Evolutionary conservation across 1,139 yeast species (phyloP).

Genomic region (Sugiyamaella paludigena): DNA sequence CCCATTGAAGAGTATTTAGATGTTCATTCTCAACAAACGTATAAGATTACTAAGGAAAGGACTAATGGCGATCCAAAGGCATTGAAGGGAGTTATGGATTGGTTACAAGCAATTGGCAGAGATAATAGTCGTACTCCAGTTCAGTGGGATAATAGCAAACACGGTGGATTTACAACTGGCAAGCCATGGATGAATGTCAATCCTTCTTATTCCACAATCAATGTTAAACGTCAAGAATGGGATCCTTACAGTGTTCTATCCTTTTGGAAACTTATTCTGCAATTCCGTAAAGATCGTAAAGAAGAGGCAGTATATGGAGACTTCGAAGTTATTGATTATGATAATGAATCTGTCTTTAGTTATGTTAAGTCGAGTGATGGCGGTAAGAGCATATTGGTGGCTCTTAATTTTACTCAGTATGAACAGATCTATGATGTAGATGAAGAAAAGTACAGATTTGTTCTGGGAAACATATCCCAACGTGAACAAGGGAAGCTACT

Average conservation of each 20-base stretch:
- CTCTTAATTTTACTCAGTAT: slow-evolving; percentile 45
- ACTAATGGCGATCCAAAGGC: slow-evolving; percentile 38
- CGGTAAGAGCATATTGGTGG: slow-evolving; percentile 41
- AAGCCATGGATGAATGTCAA: slow-evolving; percentile 59
- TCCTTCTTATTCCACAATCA: slow-evolving; percentile 50
- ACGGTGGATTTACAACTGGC: slow-evolving; percentile 58
- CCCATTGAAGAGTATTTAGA: slow-evolving; percentile 25
- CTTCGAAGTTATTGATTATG: slow-evolving; percentile 44
- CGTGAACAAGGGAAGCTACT: slow-evolving; percentile 2
- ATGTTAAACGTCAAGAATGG: slow-evolving; percentile 43
- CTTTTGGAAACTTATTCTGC: slow-evolving; percentile 48
- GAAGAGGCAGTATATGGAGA: slow-evolving; percentile 50
- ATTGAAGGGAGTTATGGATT: slow-evolving; percentile 35
- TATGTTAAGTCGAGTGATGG: slow-evolving; percentile 34
- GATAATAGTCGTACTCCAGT: slow-evolving; percentile 60
- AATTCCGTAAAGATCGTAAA: slow-evolving; percentile 46
- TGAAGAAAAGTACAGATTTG: not conserved
- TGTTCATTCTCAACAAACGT: slow-evolving; percentile 39
- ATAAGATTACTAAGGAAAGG: slow-evolving; percentile 31
- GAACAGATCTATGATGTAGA: not conserved
- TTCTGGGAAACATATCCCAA: slow-evolving; percentile 1
- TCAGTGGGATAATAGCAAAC: slow-evolving; percentile 51
- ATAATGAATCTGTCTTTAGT: slow-evolving; percentile 43
- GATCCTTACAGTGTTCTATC: slow-evolving; percentile 48
- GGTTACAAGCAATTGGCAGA: slow-evolving; percentile 33